phyloP scores from a whole-genome alignment of 306 rosid species.

The Begonia masoniana region DNA sequence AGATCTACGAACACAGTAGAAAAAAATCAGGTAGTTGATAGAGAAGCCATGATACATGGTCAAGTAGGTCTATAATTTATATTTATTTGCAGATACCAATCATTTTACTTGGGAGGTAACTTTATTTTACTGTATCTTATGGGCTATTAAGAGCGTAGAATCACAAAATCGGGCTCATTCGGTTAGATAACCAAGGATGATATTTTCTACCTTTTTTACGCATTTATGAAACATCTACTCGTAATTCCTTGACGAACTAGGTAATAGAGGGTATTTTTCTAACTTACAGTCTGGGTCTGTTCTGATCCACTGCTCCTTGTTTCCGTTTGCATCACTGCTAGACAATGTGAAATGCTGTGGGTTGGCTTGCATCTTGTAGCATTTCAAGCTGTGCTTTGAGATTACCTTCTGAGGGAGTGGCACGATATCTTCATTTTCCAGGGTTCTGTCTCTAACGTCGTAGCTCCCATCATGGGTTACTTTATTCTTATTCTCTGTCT shows the following conservation, averaged over 20 bases:
- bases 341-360: conserved; percentile 29
- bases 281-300: conserved; percentile 89
- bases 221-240: conserved; percentile 1
- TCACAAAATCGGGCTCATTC: too few species aligned
- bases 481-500: conserved; percentile 47
- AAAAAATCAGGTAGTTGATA: conserved; percentile 9
- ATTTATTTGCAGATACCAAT: too few species aligned
- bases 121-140: too few species aligned
- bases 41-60: conserved; percentile 1
- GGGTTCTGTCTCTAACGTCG: conserved; percentile 27
- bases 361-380: conserved; percentile 36
- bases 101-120: too few species aligned
- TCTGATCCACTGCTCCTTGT: conserved; percentile 82
- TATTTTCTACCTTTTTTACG: too few species aligned
- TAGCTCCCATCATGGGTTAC: conserved; percentile 22
- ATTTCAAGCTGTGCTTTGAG: conserved; percentile 33
- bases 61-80: background rate
- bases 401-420: conserved; percentile 29
- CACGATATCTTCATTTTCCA: conserved; percentile 41
- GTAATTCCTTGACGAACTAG: background rate
- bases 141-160: too few species aligned
- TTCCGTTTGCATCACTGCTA: conserved; percentile 41
- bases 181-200: too few species aligned
- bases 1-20: conserved; percentile 34
- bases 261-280: background rate